phyloP scores from a whole-genome alignment of 805 yeast genomes.

The Myxozyma neotropica region DNA sequence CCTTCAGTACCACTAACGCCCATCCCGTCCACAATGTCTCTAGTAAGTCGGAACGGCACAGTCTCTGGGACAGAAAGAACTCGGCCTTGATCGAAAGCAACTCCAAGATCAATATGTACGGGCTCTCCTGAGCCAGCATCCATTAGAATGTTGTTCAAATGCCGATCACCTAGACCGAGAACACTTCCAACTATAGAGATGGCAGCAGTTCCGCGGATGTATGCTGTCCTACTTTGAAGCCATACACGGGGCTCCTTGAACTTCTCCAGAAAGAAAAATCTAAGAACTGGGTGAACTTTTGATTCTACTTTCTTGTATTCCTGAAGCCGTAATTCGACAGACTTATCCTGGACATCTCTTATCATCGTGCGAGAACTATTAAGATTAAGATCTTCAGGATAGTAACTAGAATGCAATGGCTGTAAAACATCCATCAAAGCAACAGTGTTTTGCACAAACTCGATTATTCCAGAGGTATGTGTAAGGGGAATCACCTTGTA shows the following conservation, averaged over 20 bases:
- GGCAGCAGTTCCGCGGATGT: constrained; percentile 78
- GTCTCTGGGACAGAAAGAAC: constrained; percentile 83
- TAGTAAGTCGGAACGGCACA: constrained; percentile 88
- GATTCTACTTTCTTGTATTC: constrained; percentile 51
- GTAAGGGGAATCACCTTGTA: constrained; percentile 91
- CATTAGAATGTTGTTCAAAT: constrained; percentile 84
- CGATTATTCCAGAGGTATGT: constrained; percentile 83
- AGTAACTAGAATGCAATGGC: constrained; percentile 57
- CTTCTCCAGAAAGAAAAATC: constrained; percentile 67
- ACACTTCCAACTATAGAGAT: constrained; percentile 85
- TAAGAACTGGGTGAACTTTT: constrained; percentile 66
- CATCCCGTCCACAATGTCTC: constrained; percentile 90
- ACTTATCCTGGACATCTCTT: constrained; percentile 57
- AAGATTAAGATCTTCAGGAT: constrained; percentile 51
- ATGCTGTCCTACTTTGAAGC: constrained; percentile 65
- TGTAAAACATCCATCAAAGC: constrained; percentile 70
- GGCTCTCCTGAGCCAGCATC: constrained; percentile 87
- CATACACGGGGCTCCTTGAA: constrained; percentile 71
- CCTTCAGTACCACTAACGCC: constrained; percentile 89
- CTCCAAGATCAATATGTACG: constrained; percentile 93
- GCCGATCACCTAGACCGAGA: constrained; percentile 93
- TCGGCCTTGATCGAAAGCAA: constrained; percentile 94
- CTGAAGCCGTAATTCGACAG: constrained; percentile 42
- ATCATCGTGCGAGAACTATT: constrained; percentile 65
- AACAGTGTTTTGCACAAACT: constrained; percentile 77